Conservation (phyloP, 2,329 filamentous ascomycete species). For the Purpureocillium takamizusanense region DNA sequence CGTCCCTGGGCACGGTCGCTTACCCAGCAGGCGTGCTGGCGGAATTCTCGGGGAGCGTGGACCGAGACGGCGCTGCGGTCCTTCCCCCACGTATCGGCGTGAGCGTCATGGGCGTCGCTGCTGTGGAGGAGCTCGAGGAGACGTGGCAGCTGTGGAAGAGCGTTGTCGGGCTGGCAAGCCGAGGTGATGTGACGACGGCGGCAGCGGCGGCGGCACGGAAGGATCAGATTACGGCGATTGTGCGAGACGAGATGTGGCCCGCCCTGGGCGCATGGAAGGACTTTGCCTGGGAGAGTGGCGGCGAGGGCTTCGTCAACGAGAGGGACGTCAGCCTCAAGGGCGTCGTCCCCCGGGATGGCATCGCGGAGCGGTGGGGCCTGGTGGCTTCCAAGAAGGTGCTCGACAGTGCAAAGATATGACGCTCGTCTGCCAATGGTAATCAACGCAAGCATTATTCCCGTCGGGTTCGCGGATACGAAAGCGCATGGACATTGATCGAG, state of each 20-base stretch:
- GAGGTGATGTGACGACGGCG: constrained; percentile 14
- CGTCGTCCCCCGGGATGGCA: constrained; percentile 19
- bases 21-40: constrained; percentile 4
- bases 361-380: constrained; percentile 16
- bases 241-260: constrained; percentile 38
- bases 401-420: constrained; percentile 19
- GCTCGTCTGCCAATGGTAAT: too few species aligned
- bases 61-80: not conserved
- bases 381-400: constrained; percentile 10
- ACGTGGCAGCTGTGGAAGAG: constrained; percentile 50
- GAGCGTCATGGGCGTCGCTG: constrained; percentile 58
- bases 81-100: constrained; percentile 35
- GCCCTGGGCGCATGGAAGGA: constrained; percentile 54
- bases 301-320: constrained; percentile 30
- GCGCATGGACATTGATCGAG: too few species aligned
- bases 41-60: constrained; percentile 2
- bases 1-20: constrained; percentile 27
- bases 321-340: constrained; percentile 18
- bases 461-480: too few species aligned
- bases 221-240: constrained; percentile 22
- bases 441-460: not conserved
- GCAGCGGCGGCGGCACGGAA: constrained; percentile 20
- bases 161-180: constrained; percentile 32
- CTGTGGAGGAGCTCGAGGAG: constrained; percentile 53
- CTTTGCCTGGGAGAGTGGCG: constrained; percentile 56